Conservation (phyloP, 2,329 filamentous ascomycete species). For the Cercospora zeina region DNA sequence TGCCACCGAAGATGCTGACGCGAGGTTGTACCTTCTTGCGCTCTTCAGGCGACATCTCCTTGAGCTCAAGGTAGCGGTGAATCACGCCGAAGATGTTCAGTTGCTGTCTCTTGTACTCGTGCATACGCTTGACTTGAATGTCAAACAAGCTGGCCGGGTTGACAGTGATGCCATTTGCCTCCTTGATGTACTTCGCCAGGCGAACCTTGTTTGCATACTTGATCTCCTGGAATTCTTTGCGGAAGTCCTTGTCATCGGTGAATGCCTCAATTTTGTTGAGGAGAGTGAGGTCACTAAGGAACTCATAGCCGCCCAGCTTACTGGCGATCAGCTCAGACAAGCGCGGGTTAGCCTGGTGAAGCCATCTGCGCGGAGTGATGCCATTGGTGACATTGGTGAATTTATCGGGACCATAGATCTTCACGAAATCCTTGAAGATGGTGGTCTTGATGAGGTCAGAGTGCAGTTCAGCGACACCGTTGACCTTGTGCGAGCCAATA, state of each 20-base stretch:
- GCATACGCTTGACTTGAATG: constrained; percentile 97
- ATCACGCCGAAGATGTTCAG: constrained; percentile 99
- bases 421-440: constrained; percentile 99
- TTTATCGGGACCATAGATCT: constrained; percentile 92
- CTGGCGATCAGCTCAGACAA: constrained; percentile 89
- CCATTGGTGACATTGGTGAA: constrained; percentile 99
- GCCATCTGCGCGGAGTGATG: constrained; percentile 91
- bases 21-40: constrained; percentile 82
- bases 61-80: constrained; percentile 86
- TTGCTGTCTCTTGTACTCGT: constrained; percentile 94
- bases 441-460: constrained; percentile 97
- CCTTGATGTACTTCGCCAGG: constrained; percentile 87
- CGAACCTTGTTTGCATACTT: constrained; percentile 95
- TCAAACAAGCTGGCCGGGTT: constrained; percentile 90
- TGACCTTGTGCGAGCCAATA: constrained; percentile 98
- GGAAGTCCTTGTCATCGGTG: constrained; percentile 83
- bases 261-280: constrained; percentile 83
- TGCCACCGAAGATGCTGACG: constrained; percentile 95
- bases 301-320: constrained; percentile 79
- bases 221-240: constrained; percentile 93
- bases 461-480: constrained; percentile 95
- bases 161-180: constrained; percentile 74
- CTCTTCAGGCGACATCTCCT: constrained; percentile 78
- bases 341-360: constrained; percentile 94
- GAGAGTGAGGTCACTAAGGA: constrained; percentile 85